Evolutionary conservation across 345 rosid species (phyloP), one percentile per base, ranked within the genome.

Genomic region (Aquilaria sinensis): DNA sequence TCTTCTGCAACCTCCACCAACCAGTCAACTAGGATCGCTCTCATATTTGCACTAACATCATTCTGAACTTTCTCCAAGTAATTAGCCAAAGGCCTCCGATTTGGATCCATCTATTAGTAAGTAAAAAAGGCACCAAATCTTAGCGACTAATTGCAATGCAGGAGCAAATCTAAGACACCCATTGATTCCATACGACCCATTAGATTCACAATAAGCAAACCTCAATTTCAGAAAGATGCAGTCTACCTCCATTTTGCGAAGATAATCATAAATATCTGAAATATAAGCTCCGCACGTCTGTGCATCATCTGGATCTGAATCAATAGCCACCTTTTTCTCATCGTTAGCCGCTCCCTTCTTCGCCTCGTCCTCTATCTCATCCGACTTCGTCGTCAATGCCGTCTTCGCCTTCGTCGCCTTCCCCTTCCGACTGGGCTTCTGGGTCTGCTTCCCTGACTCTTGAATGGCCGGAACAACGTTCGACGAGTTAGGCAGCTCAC

Each of bases 21-120:
- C 95, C 95, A 87, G 68, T 87, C 95, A 31, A 85, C 87, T 69
- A 87, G 54, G 6, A 85, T 68, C 53, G 82, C 95, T 77, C 95
- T 78, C 95, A 89, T 85, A 32, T 72, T 77, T n/a, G 86, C 72
- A 45, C 73, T 80, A 1, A 87, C 64, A 75, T 83, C 88, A 45
- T 69, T 80, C 63, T 87, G 95, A 46, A 89, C 77, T 60, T 72
- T 83, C 65, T 85, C 94, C 0, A 87, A 74, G 67, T 89, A 89
- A 79, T 85, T 81, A 12, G 86, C 81, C 48, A 75, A 70, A 0
- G 94, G 85, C 57, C 85, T 82, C 53, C 78, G 78, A 66, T 75
- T 78, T 2, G 83, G 79, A 63, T 81, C 83, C 65, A 66, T 71
- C 95, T 89, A 37, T 37, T 2, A 37, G 43, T 37, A 37, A 37